Conservation (phyloP, 805 yeast genomes). For the Wickerhamiella allomyrinae region DNA sequence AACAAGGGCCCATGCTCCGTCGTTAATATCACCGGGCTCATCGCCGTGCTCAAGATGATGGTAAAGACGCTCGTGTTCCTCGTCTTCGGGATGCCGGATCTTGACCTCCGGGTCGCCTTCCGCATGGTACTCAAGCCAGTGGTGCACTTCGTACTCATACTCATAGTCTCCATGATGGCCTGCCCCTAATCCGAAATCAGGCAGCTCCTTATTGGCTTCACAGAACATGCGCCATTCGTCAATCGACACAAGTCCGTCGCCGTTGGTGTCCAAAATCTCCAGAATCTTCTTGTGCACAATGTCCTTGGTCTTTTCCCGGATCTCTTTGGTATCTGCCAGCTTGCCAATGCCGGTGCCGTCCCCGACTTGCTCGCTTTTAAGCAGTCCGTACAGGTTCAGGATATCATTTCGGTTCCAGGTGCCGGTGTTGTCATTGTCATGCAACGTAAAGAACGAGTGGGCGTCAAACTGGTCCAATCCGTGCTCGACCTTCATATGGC, state of each 20-base stretch:
- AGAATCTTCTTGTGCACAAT: conserved; percentile 44
- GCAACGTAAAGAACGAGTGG: conserved; percentile 62
- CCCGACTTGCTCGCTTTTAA: conserved; percentile 60
- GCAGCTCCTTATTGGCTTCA: conserved; percentile 53
- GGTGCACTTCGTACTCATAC: conserved; percentile 85
- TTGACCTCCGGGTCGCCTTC: conserved; percentile 69
- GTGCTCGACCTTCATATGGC: conserved; percentile 87
- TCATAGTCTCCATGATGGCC: conserved; percentile 94
- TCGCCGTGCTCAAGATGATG: conserved; percentile 78
- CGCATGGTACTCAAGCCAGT: conserved; percentile 57
- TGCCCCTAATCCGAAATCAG: conserved; percentile 86
- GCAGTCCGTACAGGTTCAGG: conserved; percentile 65
- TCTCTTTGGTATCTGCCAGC: conserved; percentile 46
- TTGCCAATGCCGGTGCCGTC: conserved; percentile 82
- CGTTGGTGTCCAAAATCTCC: conserved; percentile 46
- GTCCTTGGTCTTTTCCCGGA: conserved; percentile 38
- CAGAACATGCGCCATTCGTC: conserved; percentile 60
- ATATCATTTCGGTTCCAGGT: conserved; percentile 57
- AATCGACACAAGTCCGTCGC: conserved; percentile 47
- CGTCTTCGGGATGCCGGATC: conserved; percentile 72
- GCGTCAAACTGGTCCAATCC: conserved; percentile 61
- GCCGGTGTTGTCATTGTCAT: conserved; percentile 43
- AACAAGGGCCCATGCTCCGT: conserved; percentile 15
- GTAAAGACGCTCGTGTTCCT: conserved; percentile 71
- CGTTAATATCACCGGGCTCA: conserved; percentile 21